Evolutionary conservation across 805 yeast species (phyloP), one percentile per base, ranked within the genome.

Genomic region (Wickerhamomyces xylosicus): DNA sequence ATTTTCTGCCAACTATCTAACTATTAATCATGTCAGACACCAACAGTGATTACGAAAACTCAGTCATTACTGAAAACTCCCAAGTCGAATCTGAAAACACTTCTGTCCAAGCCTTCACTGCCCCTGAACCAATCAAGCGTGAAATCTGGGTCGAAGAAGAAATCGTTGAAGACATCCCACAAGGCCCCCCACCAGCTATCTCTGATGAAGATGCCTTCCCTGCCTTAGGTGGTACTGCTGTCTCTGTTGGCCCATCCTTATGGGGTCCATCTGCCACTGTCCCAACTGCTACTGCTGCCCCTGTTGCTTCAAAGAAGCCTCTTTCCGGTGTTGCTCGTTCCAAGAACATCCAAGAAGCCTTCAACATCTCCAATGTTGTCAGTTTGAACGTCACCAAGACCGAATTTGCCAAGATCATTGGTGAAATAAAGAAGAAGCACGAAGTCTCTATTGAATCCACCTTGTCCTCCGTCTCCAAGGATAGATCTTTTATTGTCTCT

Each of bases 391-490:
- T 80, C 21, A 59, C 72, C 35, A 77, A 79, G 49, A 67, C 77
- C 18, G 92, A 83, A 48, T 74, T 84, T 44, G 69, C 79, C 50
- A 79, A 79, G 54, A 72, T 85, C 45, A 64, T 86, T 45, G 67
- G 73, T 36, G 63, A 72, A 36, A 72, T 85, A 52, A 81, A 80
- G 61, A 62, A 74, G 42, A 60, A 66, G 28, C 69, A 78, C 44
- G 63, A 69, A 35, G 84, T 87, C 40, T 74, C 76, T 44, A 75
- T 87, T 45, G 95, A 87, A 57, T 82, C 94, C 40, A 85, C 95
- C 39, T 67, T 85, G 40, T 82, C 94, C 34, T 74, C 75, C 50
- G 73, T 72, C 47, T 77, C 83, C 42, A 80, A 79, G 47, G 79
- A 77, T 56, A 79, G 95, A 63, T 83, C 92, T 20, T 86, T 86